Conservation (phyloP, 768 basidiomycete species). For the Boletus reticulatus region DNA sequence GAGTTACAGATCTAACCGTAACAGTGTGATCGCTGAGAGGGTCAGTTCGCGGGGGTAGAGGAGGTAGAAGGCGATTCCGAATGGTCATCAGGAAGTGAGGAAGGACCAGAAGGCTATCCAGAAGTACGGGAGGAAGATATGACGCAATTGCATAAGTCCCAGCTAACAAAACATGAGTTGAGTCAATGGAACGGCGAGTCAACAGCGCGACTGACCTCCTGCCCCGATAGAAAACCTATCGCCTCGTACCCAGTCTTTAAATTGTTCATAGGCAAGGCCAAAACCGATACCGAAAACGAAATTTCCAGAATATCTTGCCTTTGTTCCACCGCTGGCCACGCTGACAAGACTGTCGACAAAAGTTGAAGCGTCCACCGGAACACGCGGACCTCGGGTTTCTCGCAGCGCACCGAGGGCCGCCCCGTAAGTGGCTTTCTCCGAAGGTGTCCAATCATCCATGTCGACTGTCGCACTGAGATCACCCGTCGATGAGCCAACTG, state of each 20-base stretch:
- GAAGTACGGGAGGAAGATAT: conserved; percentile 58
- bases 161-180: conserved; percentile 41
- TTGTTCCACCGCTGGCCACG: conserved; percentile 56
- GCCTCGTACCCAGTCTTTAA: conserved; percentile 60
- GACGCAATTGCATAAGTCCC: conserved; percentile 70
- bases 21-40: conserved; percentile 28
- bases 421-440: conserved; percentile 72
- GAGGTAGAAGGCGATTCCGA: conserved; percentile 58
- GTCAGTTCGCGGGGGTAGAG: conserved; percentile 41
- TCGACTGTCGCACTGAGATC: conserved; percentile 40
- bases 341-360: conserved; percentile 60
- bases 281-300: conserved; percentile 44
- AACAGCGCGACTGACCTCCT: conserved; percentile 54
- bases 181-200: not conserved
- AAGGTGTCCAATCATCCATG: conserved; percentile 71
- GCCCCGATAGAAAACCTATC: conserved; percentile 74
- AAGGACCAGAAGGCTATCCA: conserved; percentile 64
- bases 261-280: conserved; percentile 37
- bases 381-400: conserved; percentile 43
- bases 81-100: conserved; percentile 63
- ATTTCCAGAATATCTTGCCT: conserved; percentile 36
- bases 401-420: conserved; percentile 57
- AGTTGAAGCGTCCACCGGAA: conserved; percentile 52
- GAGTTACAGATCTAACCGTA: conserved; percentile 14
- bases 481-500: conserved; percentile 33